Percentiles rank a stretch among this genome's conserved stretches.
Conservation (phyloP, 2,329 filamentous ascomycete species). For the Didymella lethalis region DNA sequence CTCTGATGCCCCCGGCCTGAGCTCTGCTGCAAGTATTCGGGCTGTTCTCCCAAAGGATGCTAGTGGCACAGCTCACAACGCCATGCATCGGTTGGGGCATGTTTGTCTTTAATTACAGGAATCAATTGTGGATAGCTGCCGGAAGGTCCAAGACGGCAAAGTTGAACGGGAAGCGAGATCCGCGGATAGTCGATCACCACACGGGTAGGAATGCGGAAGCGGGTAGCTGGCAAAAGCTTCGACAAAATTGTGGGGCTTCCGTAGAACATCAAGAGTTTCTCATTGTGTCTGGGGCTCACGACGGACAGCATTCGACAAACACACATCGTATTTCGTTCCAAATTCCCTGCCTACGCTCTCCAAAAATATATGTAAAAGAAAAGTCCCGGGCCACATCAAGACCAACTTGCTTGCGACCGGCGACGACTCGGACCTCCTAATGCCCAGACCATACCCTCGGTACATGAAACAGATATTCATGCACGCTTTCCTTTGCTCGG, state of each 20-base stretch:
- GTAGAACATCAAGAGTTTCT: not conserved
- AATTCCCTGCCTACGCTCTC: not conserved
- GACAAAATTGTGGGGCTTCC: not conserved
- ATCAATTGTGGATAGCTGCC: not conserved
- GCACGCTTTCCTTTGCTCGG: not conserved
- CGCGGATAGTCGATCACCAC: not conserved
- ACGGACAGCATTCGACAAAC: not conserved
- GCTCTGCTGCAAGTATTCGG: not conserved
- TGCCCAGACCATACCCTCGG: not conserved
- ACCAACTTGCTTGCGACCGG: not conserved
- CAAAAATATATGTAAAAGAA: not conserved
- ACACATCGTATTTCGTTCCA: not conserved
- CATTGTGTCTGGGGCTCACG: not conserved
- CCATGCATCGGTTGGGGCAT: not conserved
- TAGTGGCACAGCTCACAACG: not conserved
- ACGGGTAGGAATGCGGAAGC: conserved; percentile 2
- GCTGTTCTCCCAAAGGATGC: not conserved
- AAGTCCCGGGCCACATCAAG: not conserved
- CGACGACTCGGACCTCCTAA: not conserved
- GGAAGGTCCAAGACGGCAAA: not conserved
- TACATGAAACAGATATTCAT: not conserved
- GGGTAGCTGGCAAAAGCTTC: not conserved
- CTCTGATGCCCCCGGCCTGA: not conserved
- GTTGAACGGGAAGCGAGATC: not conserved
- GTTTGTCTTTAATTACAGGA: not conserved